Conservation (phyloP, 2,329 filamentous ascomycete genomes). For the Cylindrodendrum hubeiense region DNA sequence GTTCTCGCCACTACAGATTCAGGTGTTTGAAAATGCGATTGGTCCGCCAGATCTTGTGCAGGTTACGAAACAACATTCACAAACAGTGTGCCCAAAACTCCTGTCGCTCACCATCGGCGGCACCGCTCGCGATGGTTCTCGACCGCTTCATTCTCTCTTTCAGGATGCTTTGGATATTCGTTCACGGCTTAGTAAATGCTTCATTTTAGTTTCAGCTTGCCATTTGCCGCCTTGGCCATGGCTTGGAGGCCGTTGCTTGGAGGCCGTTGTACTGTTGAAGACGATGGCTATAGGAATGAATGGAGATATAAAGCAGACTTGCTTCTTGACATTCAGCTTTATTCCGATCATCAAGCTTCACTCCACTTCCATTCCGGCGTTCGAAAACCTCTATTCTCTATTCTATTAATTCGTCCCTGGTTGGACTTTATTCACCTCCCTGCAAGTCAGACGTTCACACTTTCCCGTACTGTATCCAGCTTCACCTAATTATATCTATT, state of each 20-base stretch:
- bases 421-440: neutral
- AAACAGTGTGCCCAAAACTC: neutral
- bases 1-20: neutral
- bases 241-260: neutral
- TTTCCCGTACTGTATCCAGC: no score
- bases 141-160: neutral
- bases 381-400: neutral
- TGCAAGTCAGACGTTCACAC: neutral
- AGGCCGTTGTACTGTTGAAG: neutral
- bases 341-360: neutral
- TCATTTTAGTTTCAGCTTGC: neutral
- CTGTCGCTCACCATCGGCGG: neutral
- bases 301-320: neutral
- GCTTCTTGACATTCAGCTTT: neutral
- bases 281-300: neutral
- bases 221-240: neutral
- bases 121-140: neutral
- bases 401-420: neutral
- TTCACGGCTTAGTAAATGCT: neutral
- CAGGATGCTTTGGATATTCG: neutral
- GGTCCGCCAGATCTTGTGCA: neutral
- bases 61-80: neutral
- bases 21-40: neutral
- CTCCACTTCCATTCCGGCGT: neutral
- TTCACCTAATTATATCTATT: neutral